phyloP scores from a whole-genome alignment of 2,329 filamentous ascomycete genomes.

The Sporothrix phasma region DNA sequence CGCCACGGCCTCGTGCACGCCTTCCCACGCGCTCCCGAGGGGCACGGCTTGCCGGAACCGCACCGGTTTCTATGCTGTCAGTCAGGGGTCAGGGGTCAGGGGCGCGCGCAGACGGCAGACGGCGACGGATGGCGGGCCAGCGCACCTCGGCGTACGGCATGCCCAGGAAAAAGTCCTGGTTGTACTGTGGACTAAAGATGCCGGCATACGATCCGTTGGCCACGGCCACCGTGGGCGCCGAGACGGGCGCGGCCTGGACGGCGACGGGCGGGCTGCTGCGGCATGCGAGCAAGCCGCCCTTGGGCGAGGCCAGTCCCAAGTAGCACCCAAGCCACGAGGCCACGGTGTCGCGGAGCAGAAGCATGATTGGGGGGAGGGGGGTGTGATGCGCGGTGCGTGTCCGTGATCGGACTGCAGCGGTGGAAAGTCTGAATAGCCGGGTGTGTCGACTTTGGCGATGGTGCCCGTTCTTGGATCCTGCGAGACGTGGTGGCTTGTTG shows the following conservation, averaged over 20 bases:
- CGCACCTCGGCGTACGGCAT: conserved; percentile 44
- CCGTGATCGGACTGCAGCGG: too few species aligned
- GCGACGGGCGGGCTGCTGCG: too few species aligned
- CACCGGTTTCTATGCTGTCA: conserved; percentile 28
- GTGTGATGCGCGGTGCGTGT: neutral
- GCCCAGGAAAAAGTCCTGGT: conserved; percentile 44
- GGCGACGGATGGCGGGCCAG: neutral
- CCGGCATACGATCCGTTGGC: conserved; percentile 31
- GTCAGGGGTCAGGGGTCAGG: neutral
- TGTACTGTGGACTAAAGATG: conserved; percentile 24
- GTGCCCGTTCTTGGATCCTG: too few species aligned
- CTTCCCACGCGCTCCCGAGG: conserved; percentile 34
- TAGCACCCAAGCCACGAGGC: conserved; percentile 6
- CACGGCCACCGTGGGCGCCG: conserved; percentile 11
- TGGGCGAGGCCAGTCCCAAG: neutral
- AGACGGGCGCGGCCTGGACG: neutral
- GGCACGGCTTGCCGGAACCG: conserved; percentile 25
- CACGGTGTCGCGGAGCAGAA: neutral
- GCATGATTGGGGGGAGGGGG: neutral
- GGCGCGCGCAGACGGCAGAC: too few species aligned
- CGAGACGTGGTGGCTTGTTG: too few species aligned
- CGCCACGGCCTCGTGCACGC: conserved; percentile 31
- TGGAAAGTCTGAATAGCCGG: too few species aligned
- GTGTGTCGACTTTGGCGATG: too few species aligned
- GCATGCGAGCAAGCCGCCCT: neutral